Percentiles rank a stretch among this genome's conserved stretches.
Evolutionary conservation across 2,329 filamentous ascomycete species (phyloP).

Genomic region (Penicillium sp.): DNA sequence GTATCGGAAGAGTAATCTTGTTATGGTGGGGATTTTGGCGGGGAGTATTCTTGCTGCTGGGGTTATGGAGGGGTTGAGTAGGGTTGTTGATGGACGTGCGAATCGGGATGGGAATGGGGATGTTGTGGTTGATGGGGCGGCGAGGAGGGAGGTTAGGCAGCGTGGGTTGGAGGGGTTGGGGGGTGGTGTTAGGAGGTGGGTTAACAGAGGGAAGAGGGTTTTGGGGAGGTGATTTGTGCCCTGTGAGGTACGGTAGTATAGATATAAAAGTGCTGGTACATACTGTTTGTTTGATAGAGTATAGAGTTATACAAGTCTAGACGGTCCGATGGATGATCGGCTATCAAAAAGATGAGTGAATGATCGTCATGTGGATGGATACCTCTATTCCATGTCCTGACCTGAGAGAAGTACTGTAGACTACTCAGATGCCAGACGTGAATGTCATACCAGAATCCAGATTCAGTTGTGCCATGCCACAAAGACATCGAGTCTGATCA

Average conservation of each 20-base stretch:
- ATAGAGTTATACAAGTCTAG: no score
- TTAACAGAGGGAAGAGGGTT: slow-evolving; percentile 9
- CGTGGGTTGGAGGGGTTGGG: slow-evolving; percentile 38
- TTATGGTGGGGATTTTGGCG: slow-evolving; percentile 81
- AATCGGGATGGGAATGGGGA: slow-evolving; percentile 14
- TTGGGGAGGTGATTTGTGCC: neutral
- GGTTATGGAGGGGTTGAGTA: slow-evolving; percentile 63
- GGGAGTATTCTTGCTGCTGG: slow-evolving; percentile 67
- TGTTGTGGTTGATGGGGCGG: slow-evolving; percentile 33
- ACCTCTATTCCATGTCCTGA: no score
- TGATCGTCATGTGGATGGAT: no score
- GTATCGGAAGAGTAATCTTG: slow-evolving; percentile 78
- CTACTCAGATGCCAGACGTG: no score
- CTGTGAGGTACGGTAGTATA: no score
- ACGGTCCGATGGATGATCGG: no score
- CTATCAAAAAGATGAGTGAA: neutral
- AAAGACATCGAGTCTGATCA: no score
- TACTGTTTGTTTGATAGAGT: neutral
- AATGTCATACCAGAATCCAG: no score
- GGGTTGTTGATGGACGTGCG: slow-evolving; percentile 39
- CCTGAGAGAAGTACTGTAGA: no score
- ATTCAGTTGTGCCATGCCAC: no score
- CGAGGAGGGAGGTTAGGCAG: slow-evolving; percentile 35
- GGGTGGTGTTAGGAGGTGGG: slow-evolving; percentile 16
- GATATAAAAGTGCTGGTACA: neutral